Conservation (phyloP, 176 grass and related monocot species). For the Hordeum vulgare region DNA sequence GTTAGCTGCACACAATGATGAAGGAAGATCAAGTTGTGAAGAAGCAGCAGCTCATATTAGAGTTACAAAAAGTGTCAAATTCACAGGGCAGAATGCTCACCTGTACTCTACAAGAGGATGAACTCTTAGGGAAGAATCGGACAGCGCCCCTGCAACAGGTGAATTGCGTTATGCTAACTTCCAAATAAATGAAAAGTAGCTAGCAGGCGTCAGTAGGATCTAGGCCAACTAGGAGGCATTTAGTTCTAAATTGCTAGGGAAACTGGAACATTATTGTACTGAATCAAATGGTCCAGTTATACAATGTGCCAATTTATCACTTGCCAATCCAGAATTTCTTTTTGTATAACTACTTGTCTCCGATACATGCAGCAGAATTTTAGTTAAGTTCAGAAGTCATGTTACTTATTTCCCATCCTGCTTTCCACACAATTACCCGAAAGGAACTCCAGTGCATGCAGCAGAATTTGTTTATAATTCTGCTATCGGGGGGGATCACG, state of each 20-base stretch:
- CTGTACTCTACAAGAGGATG: slow-evolving; percentile 83
- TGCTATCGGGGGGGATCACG: background rate
- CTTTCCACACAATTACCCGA: background rate
- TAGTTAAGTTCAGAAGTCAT: background rate
- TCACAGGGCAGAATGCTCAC: slow-evolving; percentile 28
- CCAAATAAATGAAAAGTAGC: background rate
- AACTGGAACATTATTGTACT: too few species aligned
- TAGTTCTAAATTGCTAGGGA: too few species aligned
- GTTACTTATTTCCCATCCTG: background rate
- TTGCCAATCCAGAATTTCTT: too few species aligned
- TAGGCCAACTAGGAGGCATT: too few species aligned
- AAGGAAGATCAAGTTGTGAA: slow-evolving; percentile 10
- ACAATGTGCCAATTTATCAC: too few species aligned
- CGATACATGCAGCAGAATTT: background rate
- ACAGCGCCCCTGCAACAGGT: slow-evolving; percentile 70
- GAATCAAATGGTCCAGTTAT: too few species aligned
- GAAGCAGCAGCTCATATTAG: background rate
- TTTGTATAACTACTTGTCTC: too few species aligned
- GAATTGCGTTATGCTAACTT: slow-evolving; percentile 1
- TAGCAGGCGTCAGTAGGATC: too few species aligned
- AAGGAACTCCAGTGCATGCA: background rate
- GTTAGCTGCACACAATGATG: slow-evolving; percentile 54
- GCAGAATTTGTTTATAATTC: background rate
- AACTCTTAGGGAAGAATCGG: slow-evolving; percentile 70
- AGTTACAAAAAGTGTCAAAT: background rate